A percentile compares a stretch with the other conserved stretches of the same genome.
Evolutionary conservation across 805 yeast species (phyloP).

Genomic region (Starmerella bombicola): DNA sequence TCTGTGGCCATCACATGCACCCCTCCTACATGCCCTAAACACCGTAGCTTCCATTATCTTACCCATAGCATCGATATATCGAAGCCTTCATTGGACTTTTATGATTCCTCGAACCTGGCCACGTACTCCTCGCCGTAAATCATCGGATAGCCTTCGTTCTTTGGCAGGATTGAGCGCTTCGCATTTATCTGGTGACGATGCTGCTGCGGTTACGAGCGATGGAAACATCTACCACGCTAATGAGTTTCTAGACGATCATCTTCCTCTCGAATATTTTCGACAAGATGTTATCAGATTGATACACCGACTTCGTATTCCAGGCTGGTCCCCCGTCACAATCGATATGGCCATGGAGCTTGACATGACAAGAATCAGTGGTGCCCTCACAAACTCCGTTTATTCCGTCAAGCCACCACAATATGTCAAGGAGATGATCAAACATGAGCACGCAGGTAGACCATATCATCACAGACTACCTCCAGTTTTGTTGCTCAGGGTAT

Average conservation of each 20-base stretch:
- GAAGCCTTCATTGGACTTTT: too few relatives aligned
- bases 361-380: conserved; percentile 71
- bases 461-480: conserved; percentile 34
- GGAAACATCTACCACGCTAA: conserved; percentile 31
- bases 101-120: conserved; percentile 11
- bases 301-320: conserved; percentile 52
- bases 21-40: too few relatives aligned
- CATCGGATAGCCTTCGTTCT: background rate
- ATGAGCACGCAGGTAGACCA: conserved; percentile 24
- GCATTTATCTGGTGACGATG: background rate
- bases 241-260: conserved; percentile 55
- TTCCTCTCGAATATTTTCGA: conserved; percentile 76
- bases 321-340: conserved; percentile 54
- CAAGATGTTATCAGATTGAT: conserved; percentile 60
- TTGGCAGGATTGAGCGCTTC: background rate
- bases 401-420: conserved; percentile 48
- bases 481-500: conserved; percentile 63
- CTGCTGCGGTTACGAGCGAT: background rate
- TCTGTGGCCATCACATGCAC: too few relatives aligned
- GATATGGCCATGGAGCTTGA: conserved; percentile 36
- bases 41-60: too few relatives aligned
- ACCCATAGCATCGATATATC: too few relatives aligned
- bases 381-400: conserved; percentile 83
- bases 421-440: conserved; percentile 28
- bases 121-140: background rate